Percentiles rank a stretch among this genome's conserved stretches.
Evolutionary conservation across 2,329 filamentous ascomycete genomes (phyloP).

Genomic region (Bipolaris sorokiniana): DNA sequence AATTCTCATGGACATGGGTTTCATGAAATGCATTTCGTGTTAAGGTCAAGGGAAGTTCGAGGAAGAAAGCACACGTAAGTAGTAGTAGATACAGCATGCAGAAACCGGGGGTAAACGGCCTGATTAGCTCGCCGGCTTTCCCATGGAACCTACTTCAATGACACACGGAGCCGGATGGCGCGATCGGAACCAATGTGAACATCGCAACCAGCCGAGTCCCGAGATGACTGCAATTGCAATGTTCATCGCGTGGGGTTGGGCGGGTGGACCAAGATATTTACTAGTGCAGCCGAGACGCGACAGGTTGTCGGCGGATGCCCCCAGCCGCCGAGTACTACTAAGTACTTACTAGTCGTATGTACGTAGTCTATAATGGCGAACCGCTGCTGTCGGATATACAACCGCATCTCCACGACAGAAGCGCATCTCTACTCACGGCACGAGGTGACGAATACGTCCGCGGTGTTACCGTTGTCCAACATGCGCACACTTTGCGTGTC

Average conservation of each 20-base stretch:
- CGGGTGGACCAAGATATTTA: slow-evolving; percentile 5
- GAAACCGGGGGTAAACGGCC: slow-evolving; percentile 30
- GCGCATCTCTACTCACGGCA: background rate
- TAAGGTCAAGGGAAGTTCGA: no score
- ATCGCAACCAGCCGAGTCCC: slow-evolving; percentile 26
- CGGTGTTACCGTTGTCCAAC: no score
- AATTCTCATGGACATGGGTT: no score
- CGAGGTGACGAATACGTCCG: no score
- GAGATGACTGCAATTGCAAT: slow-evolving; percentile 21
- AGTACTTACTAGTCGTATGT: no score
- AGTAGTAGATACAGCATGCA: background rate
- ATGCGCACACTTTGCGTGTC: no score
- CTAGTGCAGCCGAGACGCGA: slow-evolving; percentile 14
- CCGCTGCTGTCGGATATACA: slow-evolving; percentile 8
- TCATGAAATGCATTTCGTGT: no score
- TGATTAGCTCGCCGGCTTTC: slow-evolving; percentile 28
- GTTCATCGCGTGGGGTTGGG: slow-evolving; percentile 19
- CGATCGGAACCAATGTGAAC: slow-evolving; percentile 18
- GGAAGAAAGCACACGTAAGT: no score
- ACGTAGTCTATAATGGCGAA: slow-evolving; percentile 6
- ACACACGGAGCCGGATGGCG: slow-evolving; percentile 9
- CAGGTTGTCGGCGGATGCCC: background rate
- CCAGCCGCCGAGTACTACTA: slow-evolving; percentile 1
- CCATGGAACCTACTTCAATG: slow-evolving; percentile 26
- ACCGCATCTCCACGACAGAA: slow-evolving; percentile 6